A percentile compares a stretch with the other conserved stretches of the same genome.
Conservation (phyloP, 2,329 filamentous ascomycete genomes). For the Mollisiaceae sp. region DNA sequence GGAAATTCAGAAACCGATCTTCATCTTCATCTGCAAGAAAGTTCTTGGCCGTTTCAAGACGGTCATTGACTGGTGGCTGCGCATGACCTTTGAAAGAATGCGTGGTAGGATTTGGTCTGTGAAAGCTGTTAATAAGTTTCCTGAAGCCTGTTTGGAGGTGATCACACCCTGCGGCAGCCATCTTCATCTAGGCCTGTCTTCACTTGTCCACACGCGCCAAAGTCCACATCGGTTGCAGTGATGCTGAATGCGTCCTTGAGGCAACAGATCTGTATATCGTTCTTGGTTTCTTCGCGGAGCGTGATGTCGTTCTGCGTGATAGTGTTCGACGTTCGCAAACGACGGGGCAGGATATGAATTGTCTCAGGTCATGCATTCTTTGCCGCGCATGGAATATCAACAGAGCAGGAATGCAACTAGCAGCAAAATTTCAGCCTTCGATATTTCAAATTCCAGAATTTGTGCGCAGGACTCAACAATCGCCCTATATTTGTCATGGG, state of each 20-base stretch:
- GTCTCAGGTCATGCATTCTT: conserved; percentile 19
- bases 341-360: conserved; percentile 14
- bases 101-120: not conserved
- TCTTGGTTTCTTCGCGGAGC: not conserved
- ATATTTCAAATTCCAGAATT: not conserved
- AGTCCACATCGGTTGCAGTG: not conserved
- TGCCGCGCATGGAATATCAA: conserved; percentile 18
- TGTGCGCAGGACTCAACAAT: not conserved
- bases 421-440: conserved; percentile 10
- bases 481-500: conserved; percentile 5
- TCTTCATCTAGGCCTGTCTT: not conserved
- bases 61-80: conserved; percentile 43
- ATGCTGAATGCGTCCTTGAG: not conserved
- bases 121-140: not conserved
- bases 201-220: not conserved
- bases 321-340: conserved; percentile 11
- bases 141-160: not conserved
- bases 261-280: too few relatives aligned
- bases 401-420: conserved; percentile 17
- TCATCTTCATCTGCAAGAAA: conserved; percentile 57
- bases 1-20: conserved; percentile 49
- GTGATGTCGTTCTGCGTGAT: conserved; percentile 1
- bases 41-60: conserved; percentile 45
- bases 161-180: conserved; percentile 9
- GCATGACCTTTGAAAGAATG: conserved; percentile 34